Base-by-base conservation (phyloP, 352 stramenopile species). In the Pythium sukuiense region DNA sequence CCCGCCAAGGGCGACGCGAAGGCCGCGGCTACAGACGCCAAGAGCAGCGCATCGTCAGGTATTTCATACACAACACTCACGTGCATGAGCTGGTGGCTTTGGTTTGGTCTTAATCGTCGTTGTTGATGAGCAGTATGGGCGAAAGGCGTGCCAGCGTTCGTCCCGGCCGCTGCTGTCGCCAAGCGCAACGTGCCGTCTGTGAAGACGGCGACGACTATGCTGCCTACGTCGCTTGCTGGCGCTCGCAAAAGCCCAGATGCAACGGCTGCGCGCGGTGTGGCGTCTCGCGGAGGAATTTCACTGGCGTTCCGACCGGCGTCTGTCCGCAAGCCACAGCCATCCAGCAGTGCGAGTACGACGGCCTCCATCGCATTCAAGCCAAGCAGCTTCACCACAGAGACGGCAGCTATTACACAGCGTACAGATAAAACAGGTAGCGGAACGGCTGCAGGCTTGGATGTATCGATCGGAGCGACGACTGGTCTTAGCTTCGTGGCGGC, bases 401-500 rank as follows among this genome's bases (percentile, higher is more conserved):
- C n/a, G 26, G 2, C 41, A 41, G 18, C 27, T 18, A 61, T 29
- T 14, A 43, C 35, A 43, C 35, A 43, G 8, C 35, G 35, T 16
- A 12, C 4, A 12, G 11, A 14, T 16, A 16, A 7, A 4, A 14
- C 35, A 43, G 12, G 35, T 14, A 43, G 4, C 16, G 35, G 12
- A 7, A 43, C 12, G 11, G 3, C 35, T 12, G 16, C 35, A 43
- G 35, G 35, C 4, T 7, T 16, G 11, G 35, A 43, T 14, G 2
- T 12, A 16, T 5, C 11, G 7, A 12, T 16, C 8, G 90, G 80
- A n/a, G 77, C 74, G 55, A 76, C 79, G 59, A 96, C 88, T 63
- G 83, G 82, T 1, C 97, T 90, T 16, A 97, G 63, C 30, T 93
- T 97, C 29, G 88, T 93, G 43, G 98, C 81, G 69, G 98, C 98